A percentile compares a stretch with the other conserved stretches of the same genome.
These are phyloP conservation scores for Coniella vitis DNA, from an alignment of 2,329 filamentous ascomycete species.

Conservation along the genomic window DNA sequence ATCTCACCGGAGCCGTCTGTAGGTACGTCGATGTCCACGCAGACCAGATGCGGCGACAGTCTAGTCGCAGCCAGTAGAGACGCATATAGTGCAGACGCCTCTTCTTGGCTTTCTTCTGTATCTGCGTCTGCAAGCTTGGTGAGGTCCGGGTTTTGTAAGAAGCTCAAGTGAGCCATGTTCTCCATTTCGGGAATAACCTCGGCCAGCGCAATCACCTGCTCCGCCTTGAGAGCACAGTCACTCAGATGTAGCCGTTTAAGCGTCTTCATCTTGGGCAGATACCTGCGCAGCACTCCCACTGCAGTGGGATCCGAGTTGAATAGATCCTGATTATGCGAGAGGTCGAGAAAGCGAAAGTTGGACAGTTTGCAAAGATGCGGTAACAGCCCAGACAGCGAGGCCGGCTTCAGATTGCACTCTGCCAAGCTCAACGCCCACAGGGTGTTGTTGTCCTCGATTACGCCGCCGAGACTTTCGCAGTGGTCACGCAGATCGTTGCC, in stretches of 20 bases:
- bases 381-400: conserved; percentile 66
- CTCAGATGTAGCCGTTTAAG: conserved; percentile 82
- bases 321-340: conserved; percentile 81
- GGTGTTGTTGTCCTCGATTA: conserved; percentile 46
- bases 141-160: conserved; percentile 74
- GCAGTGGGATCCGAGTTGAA: conserved; percentile 71
- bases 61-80: conserved; percentile 83
- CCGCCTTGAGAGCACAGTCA: conserved; percentile 75
- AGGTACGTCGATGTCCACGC: conserved; percentile 87
- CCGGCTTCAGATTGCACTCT: conserved; percentile 72
- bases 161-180: conserved; percentile 75
- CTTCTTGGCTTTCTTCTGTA: conserved; percentile 77
- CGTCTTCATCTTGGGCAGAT: conserved; percentile 69
- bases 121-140: conserved; percentile 64
- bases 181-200: conserved; percentile 83
- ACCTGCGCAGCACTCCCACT: conserved; percentile 66
- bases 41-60: conserved; percentile 75
- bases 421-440: conserved; percentile 81
- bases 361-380: conserved; percentile 63
- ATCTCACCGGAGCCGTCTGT: conserved; percentile 76
- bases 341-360: conserved; percentile 79
- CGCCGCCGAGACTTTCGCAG: conserved; percentile 45
- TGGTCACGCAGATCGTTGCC: conserved; percentile 66
- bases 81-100: conserved; percentile 88
- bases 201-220: conserved; percentile 84